Evolutionary conservation across 306 rosid species (phyloP).

Genomic region (Psophocarpus tetragonolobus): DNA sequence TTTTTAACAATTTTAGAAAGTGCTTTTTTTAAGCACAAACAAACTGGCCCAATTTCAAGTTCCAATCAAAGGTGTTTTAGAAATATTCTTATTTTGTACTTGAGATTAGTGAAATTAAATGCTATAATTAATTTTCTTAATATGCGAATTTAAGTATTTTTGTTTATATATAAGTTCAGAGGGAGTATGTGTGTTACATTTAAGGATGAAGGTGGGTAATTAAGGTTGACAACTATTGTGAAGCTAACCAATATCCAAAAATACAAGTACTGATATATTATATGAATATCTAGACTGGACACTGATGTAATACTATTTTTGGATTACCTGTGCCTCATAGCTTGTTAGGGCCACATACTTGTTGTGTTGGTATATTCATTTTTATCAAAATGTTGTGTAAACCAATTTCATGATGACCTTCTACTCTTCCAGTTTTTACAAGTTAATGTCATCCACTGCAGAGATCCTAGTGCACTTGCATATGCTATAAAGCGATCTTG

Average conservation of each 20-base stretch:
- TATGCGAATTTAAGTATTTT: no score
- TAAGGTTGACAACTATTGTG: background rate
- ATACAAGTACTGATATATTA: background rate
- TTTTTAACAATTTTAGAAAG: no score
- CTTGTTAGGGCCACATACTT: background rate
- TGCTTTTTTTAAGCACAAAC: no score
- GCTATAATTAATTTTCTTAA: no score
- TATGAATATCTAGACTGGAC: background rate
- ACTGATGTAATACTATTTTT: background rate
- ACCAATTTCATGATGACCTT: background rate
- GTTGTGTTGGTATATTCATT: conserved; percentile 11
- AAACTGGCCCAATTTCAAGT: no score
- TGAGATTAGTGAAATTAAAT: no score
- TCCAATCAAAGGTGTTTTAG: no score
- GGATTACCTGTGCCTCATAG: background rate
- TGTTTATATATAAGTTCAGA: no score
- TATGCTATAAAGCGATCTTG: conserved; percentile 96
- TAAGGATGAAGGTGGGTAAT: no score
- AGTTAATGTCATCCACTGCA: conserved; percentile 39
- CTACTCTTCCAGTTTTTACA: conserved; percentile 15
- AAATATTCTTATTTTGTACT: no score
- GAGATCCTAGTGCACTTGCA: conserved; percentile 81
- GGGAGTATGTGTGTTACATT: no score
- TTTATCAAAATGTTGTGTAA: conserved; percentile 10
- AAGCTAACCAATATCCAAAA: background rate